Conservation (phyloP, 2,329 filamentous ascomycete species). For the Penicillium brasilianum region DNA sequence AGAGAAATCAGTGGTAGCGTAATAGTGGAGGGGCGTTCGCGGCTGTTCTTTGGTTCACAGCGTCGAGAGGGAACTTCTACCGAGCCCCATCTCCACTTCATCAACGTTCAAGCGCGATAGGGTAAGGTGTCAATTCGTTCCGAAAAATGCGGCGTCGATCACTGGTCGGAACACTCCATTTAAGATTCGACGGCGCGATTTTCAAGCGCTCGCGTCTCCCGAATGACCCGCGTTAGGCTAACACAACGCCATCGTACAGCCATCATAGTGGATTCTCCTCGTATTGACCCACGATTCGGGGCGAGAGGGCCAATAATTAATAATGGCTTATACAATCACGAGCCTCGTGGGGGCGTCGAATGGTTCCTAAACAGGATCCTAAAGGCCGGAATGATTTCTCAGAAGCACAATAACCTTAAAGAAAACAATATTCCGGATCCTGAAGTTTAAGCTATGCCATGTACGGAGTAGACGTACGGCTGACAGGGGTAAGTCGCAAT, state of each 20-base stretch:
- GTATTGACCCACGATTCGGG: not conserved
- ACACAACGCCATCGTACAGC: not conserved
- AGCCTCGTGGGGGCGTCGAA: slow-evolving; percentile 9
- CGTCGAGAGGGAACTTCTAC: slow-evolving; percentile 3
- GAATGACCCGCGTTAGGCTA: not conserved
- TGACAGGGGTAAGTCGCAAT: not conserved
- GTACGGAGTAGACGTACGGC: not conserved
- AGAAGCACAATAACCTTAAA: not conserved
- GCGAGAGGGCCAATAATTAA: not conserved
- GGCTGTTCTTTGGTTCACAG: slow-evolving; percentile 5
- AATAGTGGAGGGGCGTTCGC: slow-evolving; percentile 8
- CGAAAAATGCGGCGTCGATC: slow-evolving; percentile 17
- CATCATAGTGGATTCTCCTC: not conserved
- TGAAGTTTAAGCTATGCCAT: slow-evolving; percentile 3
- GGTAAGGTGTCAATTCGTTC: not conserved
- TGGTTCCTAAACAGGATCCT: not conserved
- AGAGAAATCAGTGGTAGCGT: not conserved
- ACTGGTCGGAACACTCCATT: not conserved
- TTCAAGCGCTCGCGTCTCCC: slow-evolving; percentile 6
- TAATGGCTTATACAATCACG: slow-evolving; percentile 8
- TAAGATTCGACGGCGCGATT: slow-evolving; percentile 14
- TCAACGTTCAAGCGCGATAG: slow-evolving; percentile 9
- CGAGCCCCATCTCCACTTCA: slow-evolving; percentile 1
- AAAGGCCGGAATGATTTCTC: not conserved
- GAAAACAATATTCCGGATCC: not conserved